These are phyloP conservation scores for Nectriaceae sp. DNA, from an alignment of 2,329 filamentous ascomycete genomes.

Conservation along the genomic window DNA sequence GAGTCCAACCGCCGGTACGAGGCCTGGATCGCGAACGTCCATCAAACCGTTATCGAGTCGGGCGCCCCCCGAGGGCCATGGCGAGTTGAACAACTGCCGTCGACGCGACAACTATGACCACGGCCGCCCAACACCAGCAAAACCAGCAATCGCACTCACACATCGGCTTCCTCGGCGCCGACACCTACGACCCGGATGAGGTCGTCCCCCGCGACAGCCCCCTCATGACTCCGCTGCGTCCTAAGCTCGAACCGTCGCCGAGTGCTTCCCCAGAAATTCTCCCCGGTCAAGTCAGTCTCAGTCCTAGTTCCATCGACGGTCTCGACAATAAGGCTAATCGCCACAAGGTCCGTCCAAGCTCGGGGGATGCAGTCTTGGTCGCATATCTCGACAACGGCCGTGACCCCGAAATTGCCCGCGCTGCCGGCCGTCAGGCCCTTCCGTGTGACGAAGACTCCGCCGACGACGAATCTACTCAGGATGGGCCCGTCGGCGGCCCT, in stretches of 20 bases:
- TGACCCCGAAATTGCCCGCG: constrained; percentile 63
- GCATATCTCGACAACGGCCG: constrained; percentile 63
- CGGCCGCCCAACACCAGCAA: constrained; percentile 36
- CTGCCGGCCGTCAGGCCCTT: constrained; percentile 56
- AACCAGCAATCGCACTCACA: constrained; percentile 29
- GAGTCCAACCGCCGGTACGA: constrained; percentile 2
- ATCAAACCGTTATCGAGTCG: constrained; percentile 16
- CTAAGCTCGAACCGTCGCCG: constrained; percentile 33
- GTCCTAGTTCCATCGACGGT: constrained; percentile 33
- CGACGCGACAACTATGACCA: constrained; percentile 34
- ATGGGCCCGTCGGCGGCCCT: constrained; percentile 13
- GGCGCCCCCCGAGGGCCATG: constrained; percentile 31
- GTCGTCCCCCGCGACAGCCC: constrained; percentile 44
- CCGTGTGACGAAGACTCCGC: constrained; percentile 41
- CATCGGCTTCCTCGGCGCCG: constrained; percentile 29
- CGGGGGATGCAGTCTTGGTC: constrained; percentile 69
- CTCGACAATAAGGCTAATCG: constrained; percentile 53
- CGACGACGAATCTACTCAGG: constrained; percentile 21
- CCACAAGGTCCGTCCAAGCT: constrained; percentile 56
- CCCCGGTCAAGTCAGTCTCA: constrained; percentile 37
- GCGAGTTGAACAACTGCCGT: constrained; percentile 33
- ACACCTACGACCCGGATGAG: constrained; percentile 48
- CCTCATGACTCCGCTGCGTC: constrained; percentile 37
- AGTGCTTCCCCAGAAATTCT: constrained; percentile 40
- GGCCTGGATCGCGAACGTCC: constrained; percentile 10